Conservation (phyloP, 371 early-diverging fungal genomes). For the Umbelopsis sp. region DNA sequence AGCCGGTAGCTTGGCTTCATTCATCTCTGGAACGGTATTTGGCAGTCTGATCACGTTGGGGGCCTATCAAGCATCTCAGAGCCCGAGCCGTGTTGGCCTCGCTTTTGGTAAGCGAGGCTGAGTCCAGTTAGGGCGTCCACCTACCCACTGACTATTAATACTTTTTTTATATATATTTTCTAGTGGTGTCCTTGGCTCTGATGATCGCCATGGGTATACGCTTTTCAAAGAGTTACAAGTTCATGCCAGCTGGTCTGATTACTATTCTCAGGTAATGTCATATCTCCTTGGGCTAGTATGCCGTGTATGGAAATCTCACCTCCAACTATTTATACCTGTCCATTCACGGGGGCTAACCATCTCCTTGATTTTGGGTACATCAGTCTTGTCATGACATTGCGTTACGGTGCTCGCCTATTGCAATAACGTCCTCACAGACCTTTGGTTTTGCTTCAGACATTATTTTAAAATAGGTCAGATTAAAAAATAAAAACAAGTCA, state of each 20-base stretch:
- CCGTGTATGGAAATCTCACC: not conserved
- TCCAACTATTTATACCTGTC: too few relatives aligned
- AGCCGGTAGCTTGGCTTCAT: constrained; percentile 53
- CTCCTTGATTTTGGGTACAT: not conserved
- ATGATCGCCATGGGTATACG: constrained; percentile 63
- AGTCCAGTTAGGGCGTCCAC: not conserved
- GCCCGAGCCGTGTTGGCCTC: constrained; percentile 48
- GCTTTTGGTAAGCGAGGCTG: constrained; percentile 40
- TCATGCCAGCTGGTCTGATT: constrained; percentile 69
- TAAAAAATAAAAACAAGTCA: not conserved
- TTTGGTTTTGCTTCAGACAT: too few relatives aligned
- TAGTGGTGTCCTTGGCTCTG: constrained; percentile 47
- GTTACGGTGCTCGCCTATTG: not conserved
- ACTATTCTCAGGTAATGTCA: constrained; percentile 46
- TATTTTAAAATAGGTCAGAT: not conserved
- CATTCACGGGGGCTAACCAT: too few relatives aligned
- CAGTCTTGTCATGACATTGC: constrained; percentile 4
- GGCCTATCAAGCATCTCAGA: constrained; percentile 46
- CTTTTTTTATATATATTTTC: not conserved
- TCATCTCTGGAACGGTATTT: constrained; percentile 47
- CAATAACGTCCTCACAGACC: not conserved
- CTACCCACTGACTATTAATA: too few relatives aligned
- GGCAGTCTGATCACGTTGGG: constrained; percentile 42
- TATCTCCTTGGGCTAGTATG: not conserved
- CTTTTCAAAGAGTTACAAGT: constrained; percentile 46